Evolutionary conservation across 2,329 filamentous ascomycete species (phyloP), one percentile per base, ranked within the genome.

Genomic region (Hymenoscyphus repandus): DNA sequence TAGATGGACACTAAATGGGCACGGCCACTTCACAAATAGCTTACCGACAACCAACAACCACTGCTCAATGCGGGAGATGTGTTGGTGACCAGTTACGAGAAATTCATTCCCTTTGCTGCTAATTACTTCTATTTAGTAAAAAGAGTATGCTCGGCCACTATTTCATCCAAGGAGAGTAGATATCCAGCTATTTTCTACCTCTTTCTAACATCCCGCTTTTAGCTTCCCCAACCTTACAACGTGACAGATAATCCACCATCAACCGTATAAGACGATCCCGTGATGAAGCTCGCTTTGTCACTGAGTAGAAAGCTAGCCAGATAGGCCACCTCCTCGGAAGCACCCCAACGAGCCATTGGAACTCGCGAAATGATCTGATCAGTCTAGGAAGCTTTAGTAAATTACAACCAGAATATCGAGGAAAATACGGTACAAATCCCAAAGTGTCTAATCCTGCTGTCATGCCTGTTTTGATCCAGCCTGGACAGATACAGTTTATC

Each of bases 401-500:
- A 6, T 20, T 32, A 27, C 20, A 34, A 22, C 22, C 9, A n/a
- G 44, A 10, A 36, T 18, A 32, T 38, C 27, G 39, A 27, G 17
- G 22, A 20, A 3, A 2, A 5, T 2, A 20, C 49, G 51, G 50
- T 45, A 57, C 58, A 6, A 45, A 13, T 17, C 3, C 15, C n/a
- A 10, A 31, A 47, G 4, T 47, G 12, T 50, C 47, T 37, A 34
- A 34, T 10, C 55, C 17, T 2, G 1, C 1, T 13, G 38, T 54
- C 45, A 59, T 55, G 5, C n/a, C 45, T 6, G 58, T 61, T 7
- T 44, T 36, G 12, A 59, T 59, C 53, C 56, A 62, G 20, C 59
- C 61, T 20, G 61, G 59, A 41, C 55, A 58, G 7, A 63, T 42
- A 47, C 53, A 58, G 36, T 63, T 63, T 15, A 60, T 39, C 10